Evolutionary conservation across 2,329 filamentous ascomycete species (phyloP).

Genomic region (Aspergillus sclerotialis): DNA sequence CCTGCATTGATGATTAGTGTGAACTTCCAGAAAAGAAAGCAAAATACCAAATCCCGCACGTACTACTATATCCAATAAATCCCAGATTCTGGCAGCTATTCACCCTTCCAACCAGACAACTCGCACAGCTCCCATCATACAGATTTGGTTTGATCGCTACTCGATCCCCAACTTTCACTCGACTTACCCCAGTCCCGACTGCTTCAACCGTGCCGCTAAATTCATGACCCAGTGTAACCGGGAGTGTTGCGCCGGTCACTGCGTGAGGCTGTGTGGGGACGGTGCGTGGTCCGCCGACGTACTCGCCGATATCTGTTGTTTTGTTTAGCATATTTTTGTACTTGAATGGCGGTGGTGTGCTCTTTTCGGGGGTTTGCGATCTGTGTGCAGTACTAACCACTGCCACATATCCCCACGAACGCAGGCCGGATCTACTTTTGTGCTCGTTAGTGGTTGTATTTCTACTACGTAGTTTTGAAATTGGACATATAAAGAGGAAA

Average conservation of each 20-base stretch:
- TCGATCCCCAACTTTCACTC: constrained; percentile 36
- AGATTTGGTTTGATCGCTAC: constrained; percentile 53
- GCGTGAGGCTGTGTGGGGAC: constrained; percentile 48
- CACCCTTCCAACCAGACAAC: constrained; percentile 52
- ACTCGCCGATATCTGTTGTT: constrained; percentile 45
- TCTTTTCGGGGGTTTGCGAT: background rate
- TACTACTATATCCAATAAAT: constrained; percentile 46
- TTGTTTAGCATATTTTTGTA: background rate
- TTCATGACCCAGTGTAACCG: constrained; percentile 59
- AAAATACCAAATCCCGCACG: background rate
- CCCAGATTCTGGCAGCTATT: constrained; percentile 54
- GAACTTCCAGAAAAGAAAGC: constrained; percentile 32
- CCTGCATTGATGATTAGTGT: constrained; percentile 39
- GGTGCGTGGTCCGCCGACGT: constrained; percentile 43
- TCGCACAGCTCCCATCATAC: constrained; percentile 17
- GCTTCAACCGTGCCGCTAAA: constrained; percentile 56
- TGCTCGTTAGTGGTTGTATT: constrained; percentile 4
- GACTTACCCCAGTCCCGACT: constrained; percentile 44
- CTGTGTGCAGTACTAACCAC: constrained; percentile 11
- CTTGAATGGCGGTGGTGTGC: constrained; percentile 1
- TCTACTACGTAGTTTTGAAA: constrained; percentile 1
- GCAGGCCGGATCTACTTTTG: constrained; percentile 2
- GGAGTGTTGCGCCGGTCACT: constrained; percentile 51
- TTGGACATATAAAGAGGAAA: too few species aligned
- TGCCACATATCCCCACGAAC: constrained; percentile 31